phyloP scores from a whole-genome alignment of 192 early-diverging fungal species.

The Glomus cerebriforme region DNA sequence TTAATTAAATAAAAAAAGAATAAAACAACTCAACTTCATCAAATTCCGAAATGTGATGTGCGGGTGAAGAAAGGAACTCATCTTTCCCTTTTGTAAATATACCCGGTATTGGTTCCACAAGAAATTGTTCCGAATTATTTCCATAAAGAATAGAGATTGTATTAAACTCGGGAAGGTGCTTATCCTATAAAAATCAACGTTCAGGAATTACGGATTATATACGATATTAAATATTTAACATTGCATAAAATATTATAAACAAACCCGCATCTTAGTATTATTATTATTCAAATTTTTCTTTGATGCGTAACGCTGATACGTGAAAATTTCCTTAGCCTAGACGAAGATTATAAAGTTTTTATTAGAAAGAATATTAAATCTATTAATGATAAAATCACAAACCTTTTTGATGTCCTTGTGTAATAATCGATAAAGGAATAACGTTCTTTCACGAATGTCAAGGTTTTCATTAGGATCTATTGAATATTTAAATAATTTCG shows the following conservation, averaged over 20 bases:
- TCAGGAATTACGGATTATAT: not conserved
- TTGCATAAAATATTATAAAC: not conserved
- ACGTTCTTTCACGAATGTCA: conserved; percentile 15
- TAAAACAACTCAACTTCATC: not conserved
- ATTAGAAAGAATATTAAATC: not conserved
- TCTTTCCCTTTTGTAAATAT: not conserved
- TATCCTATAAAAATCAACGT: not conserved
- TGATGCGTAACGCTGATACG: not conserved
- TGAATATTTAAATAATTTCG: conserved; percentile 15
- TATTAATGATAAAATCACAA: not conserved
- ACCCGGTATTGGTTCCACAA: not conserved
- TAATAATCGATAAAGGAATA: conserved; percentile 19
- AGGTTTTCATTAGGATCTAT: not conserved
- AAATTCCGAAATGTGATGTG: not conserved
- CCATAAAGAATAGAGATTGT: conserved; percentile 13
- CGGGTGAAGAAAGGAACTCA: not conserved
- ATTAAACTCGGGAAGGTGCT: not conserved
- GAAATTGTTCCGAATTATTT: conserved; percentile 5
- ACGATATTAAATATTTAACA: not conserved
- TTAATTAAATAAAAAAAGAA: not conserved
- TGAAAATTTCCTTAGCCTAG: conserved; percentile 14
- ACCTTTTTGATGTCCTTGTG: conserved; percentile 18
- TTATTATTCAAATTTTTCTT: not conserved
- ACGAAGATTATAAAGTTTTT: not conserved
- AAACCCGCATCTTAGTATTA: not conserved